These are phyloP conservation scores for Drosera spatulata DNA, from an alignment of 179 eudicot genomes.

Conservation along the genomic window DNA sequence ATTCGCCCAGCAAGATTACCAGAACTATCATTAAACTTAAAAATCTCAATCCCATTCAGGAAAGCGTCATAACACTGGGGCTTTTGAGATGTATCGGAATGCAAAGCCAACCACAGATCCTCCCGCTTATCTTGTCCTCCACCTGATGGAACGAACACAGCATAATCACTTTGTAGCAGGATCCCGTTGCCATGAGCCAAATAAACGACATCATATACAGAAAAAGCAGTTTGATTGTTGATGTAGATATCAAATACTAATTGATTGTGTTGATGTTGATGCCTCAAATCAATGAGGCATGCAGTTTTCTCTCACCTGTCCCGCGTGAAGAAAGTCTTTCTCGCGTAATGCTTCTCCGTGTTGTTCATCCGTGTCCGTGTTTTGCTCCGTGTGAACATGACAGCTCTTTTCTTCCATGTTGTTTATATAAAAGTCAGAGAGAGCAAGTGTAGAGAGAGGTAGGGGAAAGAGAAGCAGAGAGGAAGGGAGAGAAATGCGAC, in stretches of 20 bases:
- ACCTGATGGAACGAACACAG: slow-evolving; percentile 18
- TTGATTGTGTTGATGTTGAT: slow-evolving; percentile 56
- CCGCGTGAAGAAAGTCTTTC: too few relatives aligned
- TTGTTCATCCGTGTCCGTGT: slow-evolving; percentile 36
- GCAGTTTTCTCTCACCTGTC: too few relatives aligned
- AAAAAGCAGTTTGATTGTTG: slow-evolving; percentile 45
- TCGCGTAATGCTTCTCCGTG: too few relatives aligned
- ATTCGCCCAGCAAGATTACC: slow-evolving; percentile 29
- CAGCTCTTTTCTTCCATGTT: slow-evolving; percentile 25
- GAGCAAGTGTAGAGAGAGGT: too few relatives aligned
- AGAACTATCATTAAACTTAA: slow-evolving; percentile 31
- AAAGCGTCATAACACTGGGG: slow-evolving; percentile 27
- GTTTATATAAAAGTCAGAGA: slow-evolving; percentile 78
- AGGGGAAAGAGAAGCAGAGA: too few relatives aligned
- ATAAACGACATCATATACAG: slow-evolving; percentile 51
- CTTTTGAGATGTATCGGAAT: slow-evolving; percentile 35
- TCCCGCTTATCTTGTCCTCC: slow-evolving; percentile 28
- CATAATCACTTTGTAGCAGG: slow-evolving; percentile 29
- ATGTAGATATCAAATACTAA: slow-evolving; percentile 64
- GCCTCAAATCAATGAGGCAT: too few relatives aligned
- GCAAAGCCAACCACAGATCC: slow-evolving; percentile 65
- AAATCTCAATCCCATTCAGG: slow-evolving; percentile 33
- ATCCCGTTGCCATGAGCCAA: slow-evolving; percentile 19
- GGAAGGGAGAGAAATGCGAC: too few relatives aligned
- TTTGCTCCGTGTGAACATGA: slow-evolving; percentile 26